Evolutionary conservation across 2,329 filamentous ascomycete genomes (phyloP), one percentile per base, ranked within the genome.

Genomic region (Cladorrhinum sp.): DNA sequence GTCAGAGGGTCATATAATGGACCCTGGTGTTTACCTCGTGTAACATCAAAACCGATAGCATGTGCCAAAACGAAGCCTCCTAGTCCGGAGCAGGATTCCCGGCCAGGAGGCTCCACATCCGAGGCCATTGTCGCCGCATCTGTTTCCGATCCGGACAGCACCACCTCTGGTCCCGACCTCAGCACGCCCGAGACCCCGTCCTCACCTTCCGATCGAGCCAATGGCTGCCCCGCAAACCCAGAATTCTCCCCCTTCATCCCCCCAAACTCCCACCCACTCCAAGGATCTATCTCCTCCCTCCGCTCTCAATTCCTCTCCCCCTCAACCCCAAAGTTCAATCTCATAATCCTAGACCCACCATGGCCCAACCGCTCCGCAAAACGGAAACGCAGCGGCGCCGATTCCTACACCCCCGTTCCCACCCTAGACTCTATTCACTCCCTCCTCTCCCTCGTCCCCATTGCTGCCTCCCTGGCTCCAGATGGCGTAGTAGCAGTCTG

Each of bases 341-440:
- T 93, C 50, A 78, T 93, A 39, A 72, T 92, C 7, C 76, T 93
- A 20, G 90, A 94, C 70, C 91, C 91, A 2, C 90, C 91, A 1
- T 94, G 91, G 90, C 89, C 90, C 0, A 94, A 92, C 70, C 83
- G 86, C 51, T 93, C 90, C 5, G 90, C 85, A 14, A 82, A 82
- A 66, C 80, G 88, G 68, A 79, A 69, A 55, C 73, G 76, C 68
- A 68, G 79, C 65, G 55, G 52, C 54, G 16, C 23, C 53, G 55
- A 46, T 24, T 24, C 49, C 48, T 84, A 86, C 72, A 64, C 68
- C 1, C 83, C 80, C 5, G 79, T 80, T 4, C 69, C 75, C 55
- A 75, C 75, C 61, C 73, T 79, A 48, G 69, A 75, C 12, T 79
- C 83, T 55, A 78, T 86, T 58, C 72, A 75, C 12, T 57, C 68